Percentiles rank a stretch among this genome's conserved stretches.
Conservation (phyloP, 345 rosid species). For the Hibiscus tridactylites region DNA sequence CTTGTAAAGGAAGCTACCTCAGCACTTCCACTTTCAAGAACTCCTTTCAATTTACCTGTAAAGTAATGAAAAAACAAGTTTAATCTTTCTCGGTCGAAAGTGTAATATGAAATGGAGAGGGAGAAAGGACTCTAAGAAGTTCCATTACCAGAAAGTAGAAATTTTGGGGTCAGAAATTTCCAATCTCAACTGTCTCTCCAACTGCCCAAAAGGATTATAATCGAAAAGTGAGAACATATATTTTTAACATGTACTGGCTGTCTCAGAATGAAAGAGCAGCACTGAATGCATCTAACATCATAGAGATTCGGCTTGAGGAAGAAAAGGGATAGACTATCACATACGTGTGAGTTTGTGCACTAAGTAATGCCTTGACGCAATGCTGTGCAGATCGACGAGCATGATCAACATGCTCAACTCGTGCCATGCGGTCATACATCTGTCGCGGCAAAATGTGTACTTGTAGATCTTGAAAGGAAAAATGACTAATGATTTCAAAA, state of each 20-base stretch:
- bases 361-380: conserved; percentile 64
- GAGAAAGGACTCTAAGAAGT: too few species aligned
- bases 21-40: too few species aligned
- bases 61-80: too few species aligned
- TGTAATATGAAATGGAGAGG: too few species aligned
- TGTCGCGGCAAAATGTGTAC: conserved; percentile 21
- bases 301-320: background rate
- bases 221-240: too few species aligned
- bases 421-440: conserved; percentile 14
- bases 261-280: conserved; percentile 9
- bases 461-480: conserved; percentile 10
- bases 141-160: too few species aligned
- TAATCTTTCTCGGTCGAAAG: too few species aligned
- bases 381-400: conserved; percentile 92
- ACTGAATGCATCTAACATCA: background rate
- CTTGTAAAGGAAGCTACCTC: background rate
- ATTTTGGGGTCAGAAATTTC: too few species aligned
- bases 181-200: too few species aligned
- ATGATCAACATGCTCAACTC: conserved; percentile 85
- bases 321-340: conserved; percentile 7
- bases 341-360: conserved; percentile 64
- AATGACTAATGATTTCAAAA: conserved; percentile 14
- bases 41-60: too few species aligned
- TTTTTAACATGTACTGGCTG: too few species aligned
- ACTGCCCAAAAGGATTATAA: too few species aligned